These are phyloP conservation scores for Salvia hispanica DNA, from an alignment of 257 asterid species.

Conservation along the genomic window DNA sequence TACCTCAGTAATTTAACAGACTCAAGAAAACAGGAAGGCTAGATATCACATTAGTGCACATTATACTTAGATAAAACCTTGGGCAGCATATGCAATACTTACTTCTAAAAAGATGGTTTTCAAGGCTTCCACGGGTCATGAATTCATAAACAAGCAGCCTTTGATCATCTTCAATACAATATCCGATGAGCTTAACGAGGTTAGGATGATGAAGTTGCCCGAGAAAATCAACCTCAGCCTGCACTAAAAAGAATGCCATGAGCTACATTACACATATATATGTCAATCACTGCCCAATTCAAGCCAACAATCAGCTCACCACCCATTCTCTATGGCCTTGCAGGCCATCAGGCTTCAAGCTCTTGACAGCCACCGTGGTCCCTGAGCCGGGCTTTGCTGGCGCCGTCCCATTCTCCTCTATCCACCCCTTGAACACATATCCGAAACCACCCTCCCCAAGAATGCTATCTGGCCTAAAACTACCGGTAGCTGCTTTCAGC, in stretches of 20 bases:
- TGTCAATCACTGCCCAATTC: slow-evolving; percentile 26
- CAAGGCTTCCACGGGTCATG: slow-evolving; percentile 98
- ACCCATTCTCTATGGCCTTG: slow-evolving; percentile 99
- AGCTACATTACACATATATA: slow-evolving; percentile 6
- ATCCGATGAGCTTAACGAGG: slow-evolving; percentile 88
- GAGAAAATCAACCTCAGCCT: slow-evolving; percentile 95
- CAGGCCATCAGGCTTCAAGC: slow-evolving; percentile 84
- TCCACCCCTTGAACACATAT: slow-evolving; percentile 95
- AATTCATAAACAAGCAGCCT: slow-evolving; percentile 91
- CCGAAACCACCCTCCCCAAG: slow-evolving; percentile 99
- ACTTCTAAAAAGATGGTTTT: slow-evolving; percentile 94
- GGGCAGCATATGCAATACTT: slow-evolving; percentile 34
- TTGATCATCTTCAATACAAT: slow-evolving; percentile 92
- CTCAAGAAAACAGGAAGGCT: too few relatives aligned
- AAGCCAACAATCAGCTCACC: slow-evolving; percentile 63
- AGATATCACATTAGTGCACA: too few relatives aligned
- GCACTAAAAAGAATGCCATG: slow-evolving; percentile 34
- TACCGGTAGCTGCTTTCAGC: slow-evolving; percentile 88
- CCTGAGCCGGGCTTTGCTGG: slow-evolving; percentile 98
- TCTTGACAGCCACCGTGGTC: slow-evolving; percentile 90
- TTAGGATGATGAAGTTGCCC: slow-evolving; percentile 96
- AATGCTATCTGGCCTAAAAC: slow-evolving; percentile 90
- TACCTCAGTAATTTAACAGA: too few relatives aligned
- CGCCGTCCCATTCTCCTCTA: slow-evolving; percentile 89
- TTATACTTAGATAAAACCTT: neutral